Evolutionary conservation across 1,284 basidiomycete species (phyloP).

Genomic region (Marasmius fiardii): DNA sequence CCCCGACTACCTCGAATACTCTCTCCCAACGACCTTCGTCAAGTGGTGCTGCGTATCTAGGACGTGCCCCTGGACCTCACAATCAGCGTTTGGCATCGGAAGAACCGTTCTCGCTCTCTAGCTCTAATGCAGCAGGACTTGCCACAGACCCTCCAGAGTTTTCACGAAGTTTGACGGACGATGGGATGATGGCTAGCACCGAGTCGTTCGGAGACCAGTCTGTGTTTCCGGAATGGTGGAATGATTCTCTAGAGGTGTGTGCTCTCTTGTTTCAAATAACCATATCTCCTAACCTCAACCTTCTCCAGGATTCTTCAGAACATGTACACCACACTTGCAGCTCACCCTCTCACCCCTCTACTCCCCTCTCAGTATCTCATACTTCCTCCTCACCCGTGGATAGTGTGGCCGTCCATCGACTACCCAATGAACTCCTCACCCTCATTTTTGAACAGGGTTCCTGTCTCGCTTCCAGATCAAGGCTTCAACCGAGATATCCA

Average conservation of each 20-base stretch:
- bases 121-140: neutral
- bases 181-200: slow-evolving; percentile 1
- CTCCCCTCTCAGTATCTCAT: neutral
- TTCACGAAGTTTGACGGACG: slow-evolving; percentile 11
- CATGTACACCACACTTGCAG: neutral
- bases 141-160: slow-evolving; percentile 7
- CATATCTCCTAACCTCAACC: neutral
- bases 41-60: slow-evolving; percentile 11
- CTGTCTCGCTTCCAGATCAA: slow-evolving; percentile 8
- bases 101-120: slow-evolving; percentile 5
- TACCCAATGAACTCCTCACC: slow-evolving; percentile 16
- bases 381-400: slow-evolving; percentile 1
- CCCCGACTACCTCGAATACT: neutral
- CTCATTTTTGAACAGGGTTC: slow-evolving; percentile 15
- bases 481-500: slow-evolving; percentile 13
- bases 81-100: slow-evolving; percentile 7
- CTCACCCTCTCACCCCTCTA: neutral
- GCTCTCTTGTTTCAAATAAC: neutral
- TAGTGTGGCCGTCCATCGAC: slow-evolving; percentile 10
- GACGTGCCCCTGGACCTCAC: slow-evolving; percentile 9
- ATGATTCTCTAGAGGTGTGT: neutral
- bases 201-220: neutral
- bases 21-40: slow-evolving; percentile 12
- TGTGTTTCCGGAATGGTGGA: slow-evolving; percentile 1
- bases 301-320: neutral